Base-by-base conservation (phyloP, 2,329 filamentous ascomycete species). In the Elsinoe perseae region DNA sequence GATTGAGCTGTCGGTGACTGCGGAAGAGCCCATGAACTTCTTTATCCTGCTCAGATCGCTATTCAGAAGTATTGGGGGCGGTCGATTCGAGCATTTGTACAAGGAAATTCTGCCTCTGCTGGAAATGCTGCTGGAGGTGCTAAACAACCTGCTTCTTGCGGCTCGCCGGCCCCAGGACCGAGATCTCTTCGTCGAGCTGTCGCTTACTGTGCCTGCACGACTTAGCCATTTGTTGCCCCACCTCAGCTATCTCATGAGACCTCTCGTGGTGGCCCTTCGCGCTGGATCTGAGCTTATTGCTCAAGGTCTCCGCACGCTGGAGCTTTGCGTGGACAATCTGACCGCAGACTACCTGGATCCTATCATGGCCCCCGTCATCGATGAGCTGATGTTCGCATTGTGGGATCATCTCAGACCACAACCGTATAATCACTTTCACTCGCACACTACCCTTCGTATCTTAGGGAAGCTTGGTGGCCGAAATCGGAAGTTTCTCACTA, bases 331-430 rank as follows among this genome's bases (percentile, higher is more conserved):
- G 16, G 93, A 99, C 61, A 99, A 99, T 64, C 79, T 99, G 0
- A 98, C 95, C 0, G 92, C 93, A 0, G 93, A 98, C 66, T 99
- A 98, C 66, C 76, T 99, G 12, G 93, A 99, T 64, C 95, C 93
- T 0, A 97, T 99, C 65, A 98, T 98, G 92, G 89, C 92, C 1
- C 95, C 93, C 0, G 95, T 97, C 23, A 97, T 99, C 70, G 92
- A 98, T 64, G 93, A 99, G 67, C 77, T 99, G 43, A 98, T 98
- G 93, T 93, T 90, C 46, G 92, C 92, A 1, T 78, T 99, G 1
- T 98, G 95, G 79, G 91, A 96, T 61, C 95, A 98, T 69, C 79
- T 99, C 40, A 87, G 87, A 64, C 95, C 93, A 6, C 86, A 91
- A 60, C 93, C 93, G 0, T 95, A 98, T 70, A 95, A 87, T 64